These are phyloP conservation scores for Uromyces viciae-fabae DNA, from an alignment of 1,284 basidiomycete species.

Conservation along the genomic window DNA sequence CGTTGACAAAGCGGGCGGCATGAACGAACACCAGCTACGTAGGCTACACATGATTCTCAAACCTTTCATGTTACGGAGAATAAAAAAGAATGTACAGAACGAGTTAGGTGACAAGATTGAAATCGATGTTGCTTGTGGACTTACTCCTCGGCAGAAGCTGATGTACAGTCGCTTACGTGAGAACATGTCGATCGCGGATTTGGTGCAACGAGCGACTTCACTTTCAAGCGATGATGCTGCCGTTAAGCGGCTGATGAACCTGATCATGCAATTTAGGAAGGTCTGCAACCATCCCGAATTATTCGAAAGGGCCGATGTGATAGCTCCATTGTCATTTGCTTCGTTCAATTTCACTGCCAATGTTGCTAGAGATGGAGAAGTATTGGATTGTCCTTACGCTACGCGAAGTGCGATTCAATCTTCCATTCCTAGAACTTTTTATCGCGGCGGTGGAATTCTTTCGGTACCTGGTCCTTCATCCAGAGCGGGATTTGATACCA, in stretches of 20 bases:
- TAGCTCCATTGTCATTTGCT: slow-evolving; percentile 84
- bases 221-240: slow-evolving; percentile 77
- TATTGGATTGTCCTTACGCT: slow-evolving; percentile 73
- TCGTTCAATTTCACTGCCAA: slow-evolving; percentile 77
- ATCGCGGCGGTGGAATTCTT: slow-evolving; percentile 72
- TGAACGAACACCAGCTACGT: slow-evolving; percentile 93
- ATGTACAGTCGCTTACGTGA: slow-evolving; percentile 85
- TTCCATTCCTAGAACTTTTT: slow-evolving; percentile 71
- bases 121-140: slow-evolving; percentile 88
- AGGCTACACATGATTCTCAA: slow-evolving; percentile 98
- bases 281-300: slow-evolving; percentile 99
- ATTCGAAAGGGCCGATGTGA: slow-evolving; percentile 94
- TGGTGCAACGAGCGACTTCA: slow-evolving; percentile 86
- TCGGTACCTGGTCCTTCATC: slow-evolving; percentile 65
- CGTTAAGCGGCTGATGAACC: slow-evolving; percentile 91
- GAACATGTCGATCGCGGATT: slow-evolving; percentile 90
- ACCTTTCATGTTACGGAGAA: slow-evolving; percentile 96
- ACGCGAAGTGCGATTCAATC: slow-evolving; percentile 80
- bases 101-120: slow-evolving; percentile 99
- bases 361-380: slow-evolving; percentile 77
- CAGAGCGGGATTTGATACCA: slow-evolving; percentile 62
- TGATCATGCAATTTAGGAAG: slow-evolving; percentile 99
- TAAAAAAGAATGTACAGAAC: slow-evolving; percentile 98
- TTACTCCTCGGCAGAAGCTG: slow-evolving; percentile 87
- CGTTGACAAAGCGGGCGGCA: slow-evolving; percentile 77